Evolutionary conservation across 768 basidiomycete genomes (phyloP).

Genomic region (Rossbeevera mucosa): DNA sequence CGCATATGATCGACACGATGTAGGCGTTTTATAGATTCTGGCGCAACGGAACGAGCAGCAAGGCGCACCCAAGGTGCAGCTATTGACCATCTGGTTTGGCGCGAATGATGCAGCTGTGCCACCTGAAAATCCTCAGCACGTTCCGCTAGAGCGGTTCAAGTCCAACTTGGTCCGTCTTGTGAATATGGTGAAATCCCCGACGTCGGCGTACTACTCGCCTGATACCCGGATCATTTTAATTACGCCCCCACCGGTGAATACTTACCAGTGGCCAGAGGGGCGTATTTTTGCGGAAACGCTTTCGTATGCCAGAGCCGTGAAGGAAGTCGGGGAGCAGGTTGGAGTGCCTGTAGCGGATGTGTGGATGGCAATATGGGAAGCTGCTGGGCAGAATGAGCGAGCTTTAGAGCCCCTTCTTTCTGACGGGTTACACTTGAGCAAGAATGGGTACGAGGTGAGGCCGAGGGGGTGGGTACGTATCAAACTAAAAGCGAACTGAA

Average conservation of each 20-base stretch:
- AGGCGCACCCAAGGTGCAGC: constrained; percentile 53
- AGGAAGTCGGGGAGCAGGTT: constrained; percentile 51
- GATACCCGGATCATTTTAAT: constrained; percentile 73
- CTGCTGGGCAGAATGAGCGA: constrained; percentile 56
- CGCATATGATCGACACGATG: background rate
- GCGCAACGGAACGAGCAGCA: constrained; percentile 46
- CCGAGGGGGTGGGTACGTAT: background rate
- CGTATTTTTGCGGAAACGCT: constrained; percentile 59
- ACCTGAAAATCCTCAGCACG: constrained; percentile 63
- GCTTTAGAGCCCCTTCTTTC: constrained; percentile 48
- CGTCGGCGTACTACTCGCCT: constrained; percentile 64
- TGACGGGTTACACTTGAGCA: constrained; percentile 81
- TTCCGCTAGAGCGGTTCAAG: constrained; percentile 62
- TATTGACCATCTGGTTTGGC: constrained; percentile 89
- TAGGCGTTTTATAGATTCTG: constrained; percentile 43
- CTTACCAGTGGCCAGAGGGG: constrained; percentile 44
- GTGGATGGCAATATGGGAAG: constrained; percentile 72
- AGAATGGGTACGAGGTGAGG: constrained; percentile 68
- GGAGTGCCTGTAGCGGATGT: constrained; percentile 65
- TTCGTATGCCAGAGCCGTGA: constrained; percentile 67
- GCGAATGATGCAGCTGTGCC: constrained; percentile 77
- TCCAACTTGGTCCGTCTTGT: constrained; percentile 63
- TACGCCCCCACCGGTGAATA: constrained; percentile 81
- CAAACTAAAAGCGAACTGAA: constrained; percentile 1
- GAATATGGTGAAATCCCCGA: constrained; percentile 53